phyloP scores from a whole-genome alignment of 257 asterid genomes.

The Cruciata laevipes region DNA sequence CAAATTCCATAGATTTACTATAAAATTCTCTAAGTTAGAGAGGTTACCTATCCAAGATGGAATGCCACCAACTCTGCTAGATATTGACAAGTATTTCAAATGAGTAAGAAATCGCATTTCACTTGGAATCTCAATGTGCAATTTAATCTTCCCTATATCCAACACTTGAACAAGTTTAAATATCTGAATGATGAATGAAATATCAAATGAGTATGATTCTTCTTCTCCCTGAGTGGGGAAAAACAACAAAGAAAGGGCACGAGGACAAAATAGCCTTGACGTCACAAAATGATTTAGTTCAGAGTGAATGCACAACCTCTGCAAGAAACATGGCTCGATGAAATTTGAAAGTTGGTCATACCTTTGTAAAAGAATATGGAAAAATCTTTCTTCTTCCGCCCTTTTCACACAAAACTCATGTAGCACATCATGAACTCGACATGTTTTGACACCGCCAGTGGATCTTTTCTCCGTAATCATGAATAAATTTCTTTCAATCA shows the following conservation, averaged over 20 bases:
- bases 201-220: neutral
- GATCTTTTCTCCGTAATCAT: neutral
- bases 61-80: neutral
- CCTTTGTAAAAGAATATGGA: neutral
- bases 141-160: neutral
- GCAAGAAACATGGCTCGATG: neutral
- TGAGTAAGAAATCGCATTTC: neutral
- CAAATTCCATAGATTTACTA: neutral
- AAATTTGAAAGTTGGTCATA: neutral
- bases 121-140: neutral
- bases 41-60: neutral
- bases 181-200: neutral
- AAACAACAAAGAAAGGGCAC: neutral
- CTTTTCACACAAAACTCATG: neutral
- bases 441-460: neutral
- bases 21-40: neutral
- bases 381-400: neutral
- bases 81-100: neutral
- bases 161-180: neutral
- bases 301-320: neutral
- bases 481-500: neutral
- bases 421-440: neutral
- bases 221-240: neutral
- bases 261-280: neutral
- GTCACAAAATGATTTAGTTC: neutral